Percentiles rank a stretch among this genome's conserved stretches.
Conservation (phyloP, 371 early-diverging fungal species). For the Mucor velutinosus region DNA sequence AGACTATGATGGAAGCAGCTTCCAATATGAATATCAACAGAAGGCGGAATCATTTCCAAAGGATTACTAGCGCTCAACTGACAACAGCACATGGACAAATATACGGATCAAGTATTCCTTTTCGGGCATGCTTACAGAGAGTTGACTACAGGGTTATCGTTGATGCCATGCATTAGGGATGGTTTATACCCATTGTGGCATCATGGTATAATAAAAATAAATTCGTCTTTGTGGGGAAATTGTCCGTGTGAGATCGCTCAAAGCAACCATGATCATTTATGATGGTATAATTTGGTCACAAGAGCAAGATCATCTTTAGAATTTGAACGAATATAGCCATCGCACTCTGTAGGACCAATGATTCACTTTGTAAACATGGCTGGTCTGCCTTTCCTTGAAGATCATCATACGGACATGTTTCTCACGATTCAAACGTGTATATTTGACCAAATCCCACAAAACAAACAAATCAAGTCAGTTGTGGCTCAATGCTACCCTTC, state of each 20-base stretch:
- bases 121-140: not conserved
- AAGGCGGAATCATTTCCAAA: too few species aligned
- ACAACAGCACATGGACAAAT: not conserved
- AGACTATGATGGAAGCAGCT: too few species aligned
- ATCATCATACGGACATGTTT: not conserved
- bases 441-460: not conserved
- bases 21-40: too few species aligned
- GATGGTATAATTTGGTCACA: not conserved
- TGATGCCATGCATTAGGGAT: not conserved
- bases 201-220: not conserved
- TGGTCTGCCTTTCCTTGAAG: not conserved
- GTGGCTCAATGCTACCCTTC: not conserved
- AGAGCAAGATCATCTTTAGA: not conserved
- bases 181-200: not conserved
- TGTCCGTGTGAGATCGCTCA: not conserved
- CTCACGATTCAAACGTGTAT: not conserved
- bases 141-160: not conserved
- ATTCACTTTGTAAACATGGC: not conserved
- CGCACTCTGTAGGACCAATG: not conserved
- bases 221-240: not conserved
- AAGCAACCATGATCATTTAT: not conserved
- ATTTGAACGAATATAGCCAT: not conserved
- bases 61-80: too few species aligned
- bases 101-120: not conserved
- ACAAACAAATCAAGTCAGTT: slow-evolving; percentile 1